Conservation (phyloP, 257 asterid genomes). For the Eustoma russellianum region DNA sequence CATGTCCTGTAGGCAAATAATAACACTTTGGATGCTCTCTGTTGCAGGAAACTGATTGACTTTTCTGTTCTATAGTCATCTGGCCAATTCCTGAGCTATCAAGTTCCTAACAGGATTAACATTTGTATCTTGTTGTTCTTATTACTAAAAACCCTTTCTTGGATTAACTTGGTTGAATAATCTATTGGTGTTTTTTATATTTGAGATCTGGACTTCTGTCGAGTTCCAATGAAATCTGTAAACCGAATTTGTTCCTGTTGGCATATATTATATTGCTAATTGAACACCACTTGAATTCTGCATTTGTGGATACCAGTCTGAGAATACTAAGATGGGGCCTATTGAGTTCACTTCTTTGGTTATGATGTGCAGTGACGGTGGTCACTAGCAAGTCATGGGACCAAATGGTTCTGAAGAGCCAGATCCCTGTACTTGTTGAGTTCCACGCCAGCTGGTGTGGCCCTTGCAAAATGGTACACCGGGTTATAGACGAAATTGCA, state of each 20-base stretch:
- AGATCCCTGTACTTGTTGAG: constrained; percentile 71
- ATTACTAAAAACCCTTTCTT: not conserved
- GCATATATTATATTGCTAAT: no score
- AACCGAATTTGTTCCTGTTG: no score
- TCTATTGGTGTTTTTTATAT: not conserved
- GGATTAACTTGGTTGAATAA: not conserved
- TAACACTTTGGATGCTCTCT: not conserved
- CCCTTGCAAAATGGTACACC: constrained; percentile 90
- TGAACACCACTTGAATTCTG: no score
- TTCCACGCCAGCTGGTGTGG: constrained; percentile 93
- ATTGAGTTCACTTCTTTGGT: not conserved
- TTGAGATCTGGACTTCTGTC: no score
- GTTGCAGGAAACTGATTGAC: no score
- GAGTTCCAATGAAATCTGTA: no score
- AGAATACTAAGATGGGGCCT: not conserved
- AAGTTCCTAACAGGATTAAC: not conserved
- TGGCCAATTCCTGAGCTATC: no score
- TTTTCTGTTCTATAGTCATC: no score
- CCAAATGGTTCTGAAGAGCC: constrained; percentile 47
- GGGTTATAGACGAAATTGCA: constrained; percentile 80
- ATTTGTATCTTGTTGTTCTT: not conserved
- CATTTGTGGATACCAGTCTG: no score
- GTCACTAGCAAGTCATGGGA: constrained; percentile 76
- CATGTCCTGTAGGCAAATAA: not conserved
- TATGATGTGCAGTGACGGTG: constrained; percentile 37